These are phyloP conservation scores for Stenogyne calaminthoides DNA, from an alignment of 305 asterid genomes.

Conservation along the genomic window DNA sequence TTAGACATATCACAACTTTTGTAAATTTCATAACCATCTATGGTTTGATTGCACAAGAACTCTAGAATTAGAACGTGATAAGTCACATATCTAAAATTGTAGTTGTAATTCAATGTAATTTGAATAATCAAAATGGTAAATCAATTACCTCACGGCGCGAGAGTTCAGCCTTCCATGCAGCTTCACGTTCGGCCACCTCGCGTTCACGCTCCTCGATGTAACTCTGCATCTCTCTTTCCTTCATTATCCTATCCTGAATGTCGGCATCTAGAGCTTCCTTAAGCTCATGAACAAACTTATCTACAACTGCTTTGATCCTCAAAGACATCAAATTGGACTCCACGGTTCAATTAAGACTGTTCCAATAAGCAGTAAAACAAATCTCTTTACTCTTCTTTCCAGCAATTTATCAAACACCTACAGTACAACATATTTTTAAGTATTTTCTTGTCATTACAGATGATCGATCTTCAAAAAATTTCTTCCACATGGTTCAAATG, in stretches of 20 bases:
- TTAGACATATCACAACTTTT: background rate
- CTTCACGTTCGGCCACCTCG: slow-evolving; percentile 98
- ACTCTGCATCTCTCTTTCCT: slow-evolving; percentile 99
- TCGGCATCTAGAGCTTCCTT: slow-evolving; percentile 96
- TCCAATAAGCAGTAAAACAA: background rate
- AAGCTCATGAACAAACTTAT: slow-evolving; percentile 91
- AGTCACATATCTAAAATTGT: background rate
- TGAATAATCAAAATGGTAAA: background rate
- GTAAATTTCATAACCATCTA: background rate
- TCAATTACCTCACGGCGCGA: slow-evolving; percentile 92
- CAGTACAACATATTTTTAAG: slow-evolving; percentile 20
- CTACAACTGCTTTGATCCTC: slow-evolving; percentile 94
- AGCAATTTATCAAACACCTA: slow-evolving; percentile 35
- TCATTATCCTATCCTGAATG: slow-evolving; percentile 93
- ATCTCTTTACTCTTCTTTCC: slow-evolving; percentile 5
- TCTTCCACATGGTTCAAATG: slow-evolving; percentile 8
- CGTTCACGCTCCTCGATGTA: slow-evolving; percentile 97
- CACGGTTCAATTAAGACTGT: background rate
- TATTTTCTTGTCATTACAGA: background rate
- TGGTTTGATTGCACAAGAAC: background rate
- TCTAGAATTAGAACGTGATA: background rate
- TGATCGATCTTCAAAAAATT: background rate
- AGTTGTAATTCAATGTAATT: background rate
- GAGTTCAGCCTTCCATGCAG: slow-evolving; percentile 99
- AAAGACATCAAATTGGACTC: slow-evolving; percentile 58